Base-by-base conservation (phyloP, 371 early-diverging fungal genomes). In the Circinella umbellata region DNA sequence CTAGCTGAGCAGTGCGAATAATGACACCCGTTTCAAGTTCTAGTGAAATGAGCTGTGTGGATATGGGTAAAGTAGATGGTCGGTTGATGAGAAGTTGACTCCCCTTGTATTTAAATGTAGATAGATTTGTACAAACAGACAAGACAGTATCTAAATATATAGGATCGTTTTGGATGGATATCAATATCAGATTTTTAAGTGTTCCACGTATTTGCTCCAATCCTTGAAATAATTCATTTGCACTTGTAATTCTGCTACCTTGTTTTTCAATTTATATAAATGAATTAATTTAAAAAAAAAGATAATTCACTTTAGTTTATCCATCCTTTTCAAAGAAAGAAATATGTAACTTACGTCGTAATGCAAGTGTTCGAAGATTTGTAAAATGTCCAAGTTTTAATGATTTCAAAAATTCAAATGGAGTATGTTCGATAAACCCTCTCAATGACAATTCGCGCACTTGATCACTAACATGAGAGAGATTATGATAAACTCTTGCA, bases 201-300 rank as follows among this genome's bases (percentile, higher is more conserved):
- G 57, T 57, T 18, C 57, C 57, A 34, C 34, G 11, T 10, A 57
- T 34, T 18, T 57, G 57, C 27, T 18, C 57, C 34, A 57, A 34
- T 8, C 57, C 57, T 13, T 18, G 34, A 10, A 57, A n/a, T 27
- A 57, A n/a, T 13, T 5, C n/a, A 34, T 57, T 27, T n/a, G 57
- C 20, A n/a, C 57, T 57, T 34, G 57, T 34, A 34, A 57, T 57
- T 57, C 57, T 57, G 35, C 18, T 57, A 34, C 57, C 57, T 57
- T 57, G 35, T 27, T 34, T 57, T 57, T 34, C 34, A 4, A 9
- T 34, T 11, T 11, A 42, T 42, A 27, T 27, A 27, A 27, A 27
- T 27, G 27, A 27, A 1, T 27, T 27, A 27, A 27, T 27, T 27
- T n/a, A n/a, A n/a, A 27, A 27, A 27, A 27, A 27, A 27, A 27